Percentiles rank a stretch among this genome's conserved stretches.
These are phyloP conservation scores for Curvularia lunata DNA, from an alignment of 2,329 filamentous ascomycete species.

Conservation along the genomic window DNA sequence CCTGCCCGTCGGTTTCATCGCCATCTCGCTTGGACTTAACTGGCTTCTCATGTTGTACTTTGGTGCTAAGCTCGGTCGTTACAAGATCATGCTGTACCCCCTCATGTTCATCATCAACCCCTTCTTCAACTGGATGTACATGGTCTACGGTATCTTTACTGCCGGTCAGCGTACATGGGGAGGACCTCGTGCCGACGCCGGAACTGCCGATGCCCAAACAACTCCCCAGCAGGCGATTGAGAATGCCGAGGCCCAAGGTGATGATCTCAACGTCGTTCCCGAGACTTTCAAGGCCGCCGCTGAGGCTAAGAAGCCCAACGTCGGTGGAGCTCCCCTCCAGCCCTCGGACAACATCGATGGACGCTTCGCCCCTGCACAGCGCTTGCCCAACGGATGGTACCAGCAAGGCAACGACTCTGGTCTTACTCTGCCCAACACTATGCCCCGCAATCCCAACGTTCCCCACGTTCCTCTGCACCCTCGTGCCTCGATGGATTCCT, in stretches of 20 bases:
- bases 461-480: slow-evolving; percentile 59
- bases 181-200: slow-evolving; percentile 88
- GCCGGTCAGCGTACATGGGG: slow-evolving; percentile 95
- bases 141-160: slow-evolving; percentile 96
- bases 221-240: slow-evolving; percentile 85
- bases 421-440: slow-evolving; percentile 60
- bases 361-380: slow-evolving; percentile 75
- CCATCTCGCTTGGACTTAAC: slow-evolving; percentile 88
- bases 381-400: slow-evolving; percentile 72
- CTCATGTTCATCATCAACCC: slow-evolving; percentile 95
- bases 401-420: slow-evolving; percentile 72
- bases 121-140: slow-evolving; percentile 98
- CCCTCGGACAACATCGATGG: slow-evolving; percentile 79
- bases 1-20: slow-evolving; percentile 91
- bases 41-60: slow-evolving; percentile 98
- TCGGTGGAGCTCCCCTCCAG: slow-evolving; percentile 66
- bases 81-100: slow-evolving; percentile 94
- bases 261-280: slow-evolving; percentile 88
- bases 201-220: slow-evolving; percentile 74
- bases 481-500: slow-evolving; percentile 71
- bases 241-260: slow-evolving; percentile 75
- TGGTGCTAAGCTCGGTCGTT: slow-evolving; percentile 81
- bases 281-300: slow-evolving; percentile 74
- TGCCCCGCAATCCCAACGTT: slow-evolving; percentile 54
- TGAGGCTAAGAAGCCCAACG: slow-evolving; percentile 58